A percentile compares a stretch with the other conserved stretches of the same genome.
Conservation (phyloP, 768 basidiomycete species). For the Multifurca ochricompacta region DNA sequence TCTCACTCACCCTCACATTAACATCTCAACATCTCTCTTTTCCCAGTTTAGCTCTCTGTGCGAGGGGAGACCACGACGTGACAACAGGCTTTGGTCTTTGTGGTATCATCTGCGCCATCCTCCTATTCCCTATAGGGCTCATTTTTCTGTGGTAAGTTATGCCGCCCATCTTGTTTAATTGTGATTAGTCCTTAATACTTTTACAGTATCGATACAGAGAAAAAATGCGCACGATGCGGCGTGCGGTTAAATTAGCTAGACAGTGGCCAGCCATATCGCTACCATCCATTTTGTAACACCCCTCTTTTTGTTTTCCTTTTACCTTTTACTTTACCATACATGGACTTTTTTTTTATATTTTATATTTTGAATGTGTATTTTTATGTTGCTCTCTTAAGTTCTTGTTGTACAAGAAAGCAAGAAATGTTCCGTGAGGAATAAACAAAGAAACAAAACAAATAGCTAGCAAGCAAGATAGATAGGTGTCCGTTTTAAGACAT, state of each 20-base stretch:
- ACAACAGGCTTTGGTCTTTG: slow-evolving; percentile 25
- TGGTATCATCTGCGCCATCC: slow-evolving; percentile 27
- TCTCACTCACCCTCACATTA: background rate
- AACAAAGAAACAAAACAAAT: slow-evolving; percentile 4
- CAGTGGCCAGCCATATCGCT: background rate
- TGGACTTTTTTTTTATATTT: too few species aligned
- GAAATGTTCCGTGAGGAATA: background rate
- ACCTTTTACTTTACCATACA: background rate
- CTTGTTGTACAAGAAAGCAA: background rate
- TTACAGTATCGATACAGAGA: slow-evolving; percentile 23
- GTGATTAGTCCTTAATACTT: background rate
- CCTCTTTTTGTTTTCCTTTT: background rate
- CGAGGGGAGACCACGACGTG: slow-evolving; percentile 27
- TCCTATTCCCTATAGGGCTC: slow-evolving; percentile 26
- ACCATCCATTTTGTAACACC: background rate
- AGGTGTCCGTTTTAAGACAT: too few species aligned
- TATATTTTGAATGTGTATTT: slow-evolving; percentile 6
- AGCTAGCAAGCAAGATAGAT: background rate
- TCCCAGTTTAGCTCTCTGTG: slow-evolving; percentile 25
- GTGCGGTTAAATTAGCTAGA: slow-evolving; percentile 14
- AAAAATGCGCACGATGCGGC: slow-evolving; percentile 26
- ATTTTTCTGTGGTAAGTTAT: slow-evolving; percentile 25
- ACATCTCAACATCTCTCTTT: too few species aligned
- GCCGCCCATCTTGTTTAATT: background rate
- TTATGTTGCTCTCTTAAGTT: background rate